These are phyloP conservation scores for barrel medic (Medicago truncatula) DNA, from an alignment of 306 rosid genomes.

Conservation along the genomic window DNA sequence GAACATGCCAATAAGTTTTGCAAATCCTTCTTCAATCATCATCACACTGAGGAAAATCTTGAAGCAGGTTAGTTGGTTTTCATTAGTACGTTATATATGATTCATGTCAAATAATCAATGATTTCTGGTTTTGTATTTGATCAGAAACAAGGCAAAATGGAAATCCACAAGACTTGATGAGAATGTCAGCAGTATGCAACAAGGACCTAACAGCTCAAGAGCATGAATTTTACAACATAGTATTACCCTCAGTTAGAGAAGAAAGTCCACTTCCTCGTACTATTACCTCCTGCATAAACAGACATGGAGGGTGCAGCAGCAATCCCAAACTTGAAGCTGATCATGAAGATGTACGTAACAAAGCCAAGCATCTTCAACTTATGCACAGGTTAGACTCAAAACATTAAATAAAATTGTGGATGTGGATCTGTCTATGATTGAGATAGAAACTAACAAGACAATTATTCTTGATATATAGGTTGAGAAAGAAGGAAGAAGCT, in stretches of 20 bases:
- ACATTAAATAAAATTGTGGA: background rate
- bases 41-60: conserved; percentile 10
- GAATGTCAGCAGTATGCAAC: conserved; percentile 39
- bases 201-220: conserved; percentile 23
- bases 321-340: conserved; percentile 53
- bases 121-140: background rate
- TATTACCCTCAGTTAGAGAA: conserved; percentile 46
- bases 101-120: background rate
- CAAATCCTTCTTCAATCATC: conserved; percentile 35
- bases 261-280: conserved; percentile 50
- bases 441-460: conserved; percentile 1
- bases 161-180: conserved; percentile 13
- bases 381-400: conserved; percentile 52
- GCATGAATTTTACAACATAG: conserved; percentile 37
- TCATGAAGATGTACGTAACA: conserved; percentile 59
- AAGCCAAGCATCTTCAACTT: conserved; percentile 54
- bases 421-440: background rate
- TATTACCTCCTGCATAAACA: conserved; percentile 37
- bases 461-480: conserved; percentile 39
- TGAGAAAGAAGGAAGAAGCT: conserved; percentile 62
- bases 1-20: conserved; percentile 51
- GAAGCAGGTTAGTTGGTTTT: conserved; percentile 41
- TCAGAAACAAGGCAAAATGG: conserved; percentile 22
- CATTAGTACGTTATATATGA: background rate
- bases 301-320: conserved; percentile 26